Evolutionary conservation across 306 rosid species (phyloP).

Genomic region (Arachis hypogaea): DNA sequence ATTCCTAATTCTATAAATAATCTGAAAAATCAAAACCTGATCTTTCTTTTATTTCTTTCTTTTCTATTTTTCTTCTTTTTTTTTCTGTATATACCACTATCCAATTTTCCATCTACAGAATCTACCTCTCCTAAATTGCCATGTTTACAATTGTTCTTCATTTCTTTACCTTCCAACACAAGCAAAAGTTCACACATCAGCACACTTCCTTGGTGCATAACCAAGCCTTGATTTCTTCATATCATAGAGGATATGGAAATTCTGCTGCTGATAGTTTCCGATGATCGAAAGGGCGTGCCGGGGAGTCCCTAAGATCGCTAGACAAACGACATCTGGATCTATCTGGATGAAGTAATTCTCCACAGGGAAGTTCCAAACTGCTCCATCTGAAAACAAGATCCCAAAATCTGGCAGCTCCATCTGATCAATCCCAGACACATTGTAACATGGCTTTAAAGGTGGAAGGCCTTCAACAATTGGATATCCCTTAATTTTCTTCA

Average conservation of each 20-base stretch:
- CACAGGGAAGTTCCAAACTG: conserved; percentile 88
- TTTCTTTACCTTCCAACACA: not conserved
- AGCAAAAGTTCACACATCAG: conserved; percentile 60
- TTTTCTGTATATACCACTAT: conserved; percentile 29
- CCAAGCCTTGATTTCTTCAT: conserved; percentile 88
- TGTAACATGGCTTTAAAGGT: conserved; percentile 81
- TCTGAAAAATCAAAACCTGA: conserved; percentile 23
- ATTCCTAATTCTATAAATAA: conserved; percentile 22
- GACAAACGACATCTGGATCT: conserved; percentile 70
- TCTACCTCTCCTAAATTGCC: conserved; percentile 29
- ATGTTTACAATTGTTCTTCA: conserved; percentile 49
- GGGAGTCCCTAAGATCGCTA: conserved; percentile 84
- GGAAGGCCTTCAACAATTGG: conserved; percentile 60
- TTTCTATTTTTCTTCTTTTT: not conserved
- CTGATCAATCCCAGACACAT: conserved; percentile 80
- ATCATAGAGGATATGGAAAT: conserved; percentile 85
- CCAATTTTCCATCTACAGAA: conserved; percentile 20
- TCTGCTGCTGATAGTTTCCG: conserved; percentile 98
- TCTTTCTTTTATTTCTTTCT: conserved; percentile 3
- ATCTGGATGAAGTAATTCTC: conserved; percentile 88
- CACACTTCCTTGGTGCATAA: conserved; percentile 86
- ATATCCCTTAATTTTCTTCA: conserved; percentile 64
- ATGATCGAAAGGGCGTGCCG: conserved; percentile 75
- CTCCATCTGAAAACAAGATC: conserved; percentile 78
- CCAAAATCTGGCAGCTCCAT: conserved; percentile 80